These are phyloP conservation scores for Pseudomicrostroma phylloplanum DNA, from an alignment of 1,284 basidiomycete species.

Conservation along the genomic window DNA sequence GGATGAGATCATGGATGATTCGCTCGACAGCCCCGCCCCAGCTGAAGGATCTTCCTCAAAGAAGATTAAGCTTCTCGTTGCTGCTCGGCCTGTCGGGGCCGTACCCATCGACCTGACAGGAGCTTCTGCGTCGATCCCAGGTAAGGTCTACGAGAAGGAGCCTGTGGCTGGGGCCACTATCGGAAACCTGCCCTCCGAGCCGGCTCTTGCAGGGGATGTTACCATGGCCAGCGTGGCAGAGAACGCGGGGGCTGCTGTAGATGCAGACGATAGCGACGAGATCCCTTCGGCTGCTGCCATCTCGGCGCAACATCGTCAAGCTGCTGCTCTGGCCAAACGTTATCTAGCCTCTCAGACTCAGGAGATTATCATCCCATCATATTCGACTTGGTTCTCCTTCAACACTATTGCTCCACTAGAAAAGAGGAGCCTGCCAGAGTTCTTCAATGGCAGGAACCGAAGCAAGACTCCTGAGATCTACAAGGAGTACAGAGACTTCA, in stretches of 20 bases:
- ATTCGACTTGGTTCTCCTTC: slow-evolving; percentile 97
- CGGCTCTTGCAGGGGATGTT: slow-evolving; percentile 35
- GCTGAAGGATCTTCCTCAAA: slow-evolving; percentile 25
- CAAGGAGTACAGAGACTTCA: slow-evolving; percentile 99
- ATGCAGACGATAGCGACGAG: slow-evolving; percentile 64
- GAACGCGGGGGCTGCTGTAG: slow-evolving; percentile 48
- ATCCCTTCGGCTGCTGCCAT: slow-evolving; percentile 1
- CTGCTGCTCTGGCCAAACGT: slow-evolving; percentile 79
- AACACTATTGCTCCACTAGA: slow-evolving; percentile 87
- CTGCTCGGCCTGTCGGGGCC: slow-evolving; percentile 39
- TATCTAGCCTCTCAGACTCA: slow-evolving; percentile 97
- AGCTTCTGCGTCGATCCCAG: slow-evolving; percentile 37
- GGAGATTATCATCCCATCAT: slow-evolving; percentile 85
- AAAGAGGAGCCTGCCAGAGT: slow-evolving; percentile 86
- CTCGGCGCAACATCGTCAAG: slow-evolving; percentile 25
- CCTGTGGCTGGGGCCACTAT: slow-evolving; percentile 37
- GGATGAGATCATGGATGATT: slow-evolving; percentile 31
- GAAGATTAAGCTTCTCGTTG: slow-evolving; percentile 46
- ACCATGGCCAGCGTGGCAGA: slow-evolving; percentile 28
- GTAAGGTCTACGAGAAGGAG: slow-evolving; percentile 49
- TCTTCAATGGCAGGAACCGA: slow-evolving; percentile 87
- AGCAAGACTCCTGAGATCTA: slow-evolving; percentile 90
- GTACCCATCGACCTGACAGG: slow-evolving; percentile 45
- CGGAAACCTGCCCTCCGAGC: slow-evolving; percentile 42
- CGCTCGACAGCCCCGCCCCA: slow-evolving; percentile 21